These are phyloP conservation scores for Tothia fuscella DNA, from an alignment of 2,329 filamentous ascomycete species.

Conservation along the genomic window DNA sequence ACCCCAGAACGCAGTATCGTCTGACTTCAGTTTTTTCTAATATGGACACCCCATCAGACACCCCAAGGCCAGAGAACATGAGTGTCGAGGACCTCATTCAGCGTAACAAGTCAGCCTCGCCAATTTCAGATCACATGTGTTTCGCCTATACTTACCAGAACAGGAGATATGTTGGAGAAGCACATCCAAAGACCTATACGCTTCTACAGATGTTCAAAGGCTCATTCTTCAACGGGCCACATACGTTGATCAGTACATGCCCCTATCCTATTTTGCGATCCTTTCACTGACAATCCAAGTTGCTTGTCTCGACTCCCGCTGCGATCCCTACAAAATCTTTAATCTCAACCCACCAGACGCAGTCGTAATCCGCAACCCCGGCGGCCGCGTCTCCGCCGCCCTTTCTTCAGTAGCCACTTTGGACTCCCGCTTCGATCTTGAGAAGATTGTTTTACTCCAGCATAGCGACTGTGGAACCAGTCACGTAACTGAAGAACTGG, in stretches of 20 bases:
- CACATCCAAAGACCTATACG: too few relatives aligned
- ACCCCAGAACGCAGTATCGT: too few relatives aligned
- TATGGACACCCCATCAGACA: too few relatives aligned
- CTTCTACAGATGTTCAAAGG: not conserved
- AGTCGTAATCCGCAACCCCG: not conserved
- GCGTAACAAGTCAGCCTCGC: too few relatives aligned
- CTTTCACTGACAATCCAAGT: not conserved
- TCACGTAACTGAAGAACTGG: not conserved
- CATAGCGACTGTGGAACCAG: not conserved
- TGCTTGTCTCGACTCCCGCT: conserved; percentile 3
- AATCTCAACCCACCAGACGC: not conserved
- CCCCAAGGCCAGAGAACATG: too few relatives aligned
- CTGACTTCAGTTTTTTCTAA: too few relatives aligned
- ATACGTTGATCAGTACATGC: not conserved
- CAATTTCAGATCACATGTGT: too few relatives aligned
- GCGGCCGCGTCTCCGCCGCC: not conserved
- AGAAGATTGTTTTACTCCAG: not conserved
- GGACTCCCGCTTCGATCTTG: not conserved
- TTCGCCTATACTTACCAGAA: too few relatives aligned
- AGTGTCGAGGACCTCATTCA: too few relatives aligned
- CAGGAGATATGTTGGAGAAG: too few relatives aligned
- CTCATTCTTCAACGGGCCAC: not conserved
- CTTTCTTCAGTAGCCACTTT: not conserved
- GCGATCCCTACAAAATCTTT: not conserved
- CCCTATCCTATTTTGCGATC: not conserved